phyloP scores from a whole-genome alignment of 202 grass and related monocot genomes.

The Cymbopogon flexuosus region DNA sequence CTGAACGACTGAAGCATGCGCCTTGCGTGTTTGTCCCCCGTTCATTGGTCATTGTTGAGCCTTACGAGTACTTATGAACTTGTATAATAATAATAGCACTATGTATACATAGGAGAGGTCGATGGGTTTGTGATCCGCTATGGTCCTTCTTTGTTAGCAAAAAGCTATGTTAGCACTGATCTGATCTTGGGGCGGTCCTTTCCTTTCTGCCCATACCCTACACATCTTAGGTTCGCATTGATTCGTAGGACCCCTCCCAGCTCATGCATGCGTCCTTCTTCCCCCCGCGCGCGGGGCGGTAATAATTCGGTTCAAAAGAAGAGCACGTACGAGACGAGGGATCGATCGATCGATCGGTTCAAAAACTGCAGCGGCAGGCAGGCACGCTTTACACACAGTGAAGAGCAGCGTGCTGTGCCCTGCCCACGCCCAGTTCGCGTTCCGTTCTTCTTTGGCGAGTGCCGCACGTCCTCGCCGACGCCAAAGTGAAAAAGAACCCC shows the following conservation, averaged over 20 bases:
- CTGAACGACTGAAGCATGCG: constrained; percentile 20
- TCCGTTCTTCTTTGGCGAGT: not conserved
- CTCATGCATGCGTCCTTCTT: constrained; percentile 27
- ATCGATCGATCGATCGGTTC: not conserved
- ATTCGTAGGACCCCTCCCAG: constrained; percentile 24
- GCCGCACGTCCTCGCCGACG: not conserved
- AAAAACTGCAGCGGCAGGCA: not conserved
- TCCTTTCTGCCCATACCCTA: not conserved
- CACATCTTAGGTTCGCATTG: not conserved
- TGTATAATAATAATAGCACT: not conserved
- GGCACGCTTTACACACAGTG: not conserved
- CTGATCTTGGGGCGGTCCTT: not conserved
- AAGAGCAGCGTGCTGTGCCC: not conserved
- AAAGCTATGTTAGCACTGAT: not conserved
- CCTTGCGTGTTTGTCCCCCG: not conserved
- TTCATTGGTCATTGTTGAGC: not conserved
- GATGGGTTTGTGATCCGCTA: not conserved
- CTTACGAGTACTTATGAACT: not conserved
- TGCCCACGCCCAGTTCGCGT: too few species aligned
- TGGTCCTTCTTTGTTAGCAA: not conserved
- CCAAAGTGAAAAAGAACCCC: not conserved
- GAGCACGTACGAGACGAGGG: not conserved
- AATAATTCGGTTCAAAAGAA: constrained; percentile 35
- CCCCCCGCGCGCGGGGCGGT: not conserved
- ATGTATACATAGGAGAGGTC: too few species aligned